Evolutionary conservation across 2,329 filamentous ascomycete species (phyloP), one percentile per base, ranked within the genome.

Genomic region (Karstenula rhodostoma): DNA sequence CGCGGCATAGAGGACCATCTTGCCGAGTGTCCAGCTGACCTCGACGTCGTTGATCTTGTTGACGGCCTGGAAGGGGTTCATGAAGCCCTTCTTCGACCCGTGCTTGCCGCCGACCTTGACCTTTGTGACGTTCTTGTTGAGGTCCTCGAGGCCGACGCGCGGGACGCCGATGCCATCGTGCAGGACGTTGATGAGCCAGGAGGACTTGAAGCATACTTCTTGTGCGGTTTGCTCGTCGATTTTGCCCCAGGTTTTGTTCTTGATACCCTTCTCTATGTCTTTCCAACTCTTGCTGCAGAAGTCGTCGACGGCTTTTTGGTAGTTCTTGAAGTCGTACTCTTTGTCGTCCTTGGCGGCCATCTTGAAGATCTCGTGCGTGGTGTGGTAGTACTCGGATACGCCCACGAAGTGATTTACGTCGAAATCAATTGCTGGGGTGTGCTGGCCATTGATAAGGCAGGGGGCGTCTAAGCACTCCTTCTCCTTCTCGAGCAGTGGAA

Each of bases 381-480:
- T 96, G 77, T 99, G 95, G 94, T 95, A 99, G 79, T 96, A 99
- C 75, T 99, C 95, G 0, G 94, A 98, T 3, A 99, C 94, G 12
- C 95, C 95, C 29, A 99, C 90, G 72, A 99, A 99, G 76, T 97
- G 96, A 71, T 99, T 99, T 37, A 98, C 89, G 63, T 95, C 90
- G 73, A 98, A 99, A 75, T 99, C 95, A 65, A 99, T 97, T 3
- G 93, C 92, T 1, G 95, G 95, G 1, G 95, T 93, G 74, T 98
- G 93, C 64, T 94, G 89, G 0, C 95, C 94, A 69, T 97, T 92
- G 42, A 99, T 83, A 35, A 99, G 82, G 77, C 95, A 99, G 0
- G 96, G 95, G 27, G 89, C 80, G 71, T 97, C 90, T 4, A 86
- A 80, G 73, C 95, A 99, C 0, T 91, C 88, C 56, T 89, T 88